phyloP scores from a whole-genome alignment of 352 stramenopile genomes.

The Phytophthora foliorum region DNA sequence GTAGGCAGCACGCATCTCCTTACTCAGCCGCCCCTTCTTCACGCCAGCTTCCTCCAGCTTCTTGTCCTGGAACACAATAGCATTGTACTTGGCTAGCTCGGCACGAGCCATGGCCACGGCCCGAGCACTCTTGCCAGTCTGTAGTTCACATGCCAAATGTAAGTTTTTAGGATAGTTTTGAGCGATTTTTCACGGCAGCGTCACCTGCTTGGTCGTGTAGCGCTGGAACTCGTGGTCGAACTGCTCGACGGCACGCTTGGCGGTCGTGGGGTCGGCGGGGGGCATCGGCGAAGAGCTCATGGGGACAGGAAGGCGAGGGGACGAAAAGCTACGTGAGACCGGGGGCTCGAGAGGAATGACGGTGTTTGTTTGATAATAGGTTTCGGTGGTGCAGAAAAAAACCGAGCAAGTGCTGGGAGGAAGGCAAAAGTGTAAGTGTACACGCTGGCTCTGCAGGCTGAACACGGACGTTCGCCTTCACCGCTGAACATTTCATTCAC shows the following conservation, averaged over 20 bases:
- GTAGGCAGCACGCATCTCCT: conserved; percentile 63
- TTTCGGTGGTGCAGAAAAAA: conserved; percentile 33
- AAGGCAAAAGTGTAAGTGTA: conserved; percentile 15
- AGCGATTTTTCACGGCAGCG: background rate
- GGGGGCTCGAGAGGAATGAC: conserved; percentile 15
- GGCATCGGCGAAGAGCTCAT: conserved; percentile 35
- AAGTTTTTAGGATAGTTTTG: background rate
- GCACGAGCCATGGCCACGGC: conserved; percentile 82
- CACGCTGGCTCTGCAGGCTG: conserved; percentile 36
- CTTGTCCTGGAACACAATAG: conserved; percentile 86
- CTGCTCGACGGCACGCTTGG: conserved; percentile 68
- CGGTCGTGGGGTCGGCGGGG: conserved; percentile 33
- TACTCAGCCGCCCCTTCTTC: conserved; percentile 71
- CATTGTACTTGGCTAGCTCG: conserved; percentile 85
- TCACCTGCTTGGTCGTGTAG: conserved; percentile 87
- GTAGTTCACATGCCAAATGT: conserved; percentile 7
- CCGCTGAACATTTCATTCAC: conserved; percentile 44
- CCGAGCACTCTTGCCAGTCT: conserved; percentile 73
- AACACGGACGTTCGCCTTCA: conserved; percentile 26
- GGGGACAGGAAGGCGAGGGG: conserved; percentile 5
- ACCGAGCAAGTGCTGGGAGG: conserved; percentile 4
- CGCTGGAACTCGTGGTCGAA: conserved; percentile 90
- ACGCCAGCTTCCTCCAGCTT: conserved; percentile 79
- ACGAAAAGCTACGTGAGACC: conserved; percentile 10
- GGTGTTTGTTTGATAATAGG: conserved; percentile 12